Evolutionary conservation across 768 basidiomycete genomes (phyloP).

Genomic region (Collybia nuda): DNA sequence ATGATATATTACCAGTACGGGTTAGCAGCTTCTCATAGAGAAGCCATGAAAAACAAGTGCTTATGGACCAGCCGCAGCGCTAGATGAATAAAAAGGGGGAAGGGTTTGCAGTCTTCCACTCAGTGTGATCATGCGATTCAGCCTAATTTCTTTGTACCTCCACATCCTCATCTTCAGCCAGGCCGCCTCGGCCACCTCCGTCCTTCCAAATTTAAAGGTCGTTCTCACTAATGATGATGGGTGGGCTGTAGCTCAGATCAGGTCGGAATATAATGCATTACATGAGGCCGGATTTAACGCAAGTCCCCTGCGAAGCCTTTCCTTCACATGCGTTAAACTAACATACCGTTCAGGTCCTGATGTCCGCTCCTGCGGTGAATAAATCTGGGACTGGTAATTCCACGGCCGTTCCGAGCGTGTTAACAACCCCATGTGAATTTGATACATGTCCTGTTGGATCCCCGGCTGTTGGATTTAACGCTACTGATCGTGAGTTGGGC

Average conservation of each 20-base stretch:
- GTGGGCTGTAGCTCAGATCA: slow-evolving; percentile 48
- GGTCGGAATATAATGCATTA: slow-evolving; percentile 39
- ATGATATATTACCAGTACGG: too few relatives aligned
- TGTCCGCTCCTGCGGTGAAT: slow-evolving; percentile 47
- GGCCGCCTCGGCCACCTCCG: too few relatives aligned
- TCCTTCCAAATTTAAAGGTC: slow-evolving; percentile 5
- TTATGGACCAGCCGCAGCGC: too few relatives aligned
- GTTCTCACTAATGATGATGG: slow-evolving; percentile 36
- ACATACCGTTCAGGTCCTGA: slow-evolving; percentile 31
- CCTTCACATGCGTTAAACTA: background rate
- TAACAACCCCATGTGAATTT: slow-evolving; percentile 42
- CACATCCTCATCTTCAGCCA: too few relatives aligned
- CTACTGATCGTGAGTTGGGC: too few relatives aligned
- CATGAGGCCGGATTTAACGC: slow-evolving; percentile 37
- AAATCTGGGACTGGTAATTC: slow-evolving; percentile 46
- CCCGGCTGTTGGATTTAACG: slow-evolving; percentile 37
- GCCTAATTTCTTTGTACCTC: too few relatives aligned
- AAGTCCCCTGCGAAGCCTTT: slow-evolving; percentile 10
- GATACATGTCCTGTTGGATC: slow-evolving; percentile 44
- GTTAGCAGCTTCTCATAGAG: too few relatives aligned
- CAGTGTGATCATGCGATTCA: too few relatives aligned
- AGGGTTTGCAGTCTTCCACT: too few relatives aligned
- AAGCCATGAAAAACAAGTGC: too few relatives aligned
- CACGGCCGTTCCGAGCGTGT: slow-evolving; percentile 30
- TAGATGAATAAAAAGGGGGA: too few relatives aligned